Conservation (phyloP, 202 grass and related monocot species). For the Brachypodium distachyon region DNA sequence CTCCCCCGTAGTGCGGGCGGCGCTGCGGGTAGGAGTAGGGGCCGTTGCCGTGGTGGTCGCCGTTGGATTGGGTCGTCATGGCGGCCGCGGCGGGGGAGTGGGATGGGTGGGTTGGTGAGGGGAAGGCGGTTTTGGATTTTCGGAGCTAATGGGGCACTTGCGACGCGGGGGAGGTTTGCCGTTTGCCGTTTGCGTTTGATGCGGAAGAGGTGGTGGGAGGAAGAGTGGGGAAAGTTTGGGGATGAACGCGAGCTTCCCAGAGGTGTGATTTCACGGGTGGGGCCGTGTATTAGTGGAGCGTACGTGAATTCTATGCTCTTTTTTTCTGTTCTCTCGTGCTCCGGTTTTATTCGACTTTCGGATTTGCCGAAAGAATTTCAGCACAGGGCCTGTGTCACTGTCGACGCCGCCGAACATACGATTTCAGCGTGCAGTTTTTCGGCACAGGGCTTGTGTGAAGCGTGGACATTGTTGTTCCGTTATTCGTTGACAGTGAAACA, state of each 20-base stretch:
- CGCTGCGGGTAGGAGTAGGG: constrained; percentile 33
- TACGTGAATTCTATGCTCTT: neutral
- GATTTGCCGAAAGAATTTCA: neutral
- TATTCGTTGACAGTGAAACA: no score
- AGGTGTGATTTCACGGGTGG: neutral
- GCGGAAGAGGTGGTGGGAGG: neutral
- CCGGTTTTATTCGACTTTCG: constrained; percentile 12
- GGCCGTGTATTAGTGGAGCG: neutral
- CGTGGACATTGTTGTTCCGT: no score
- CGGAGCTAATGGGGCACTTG: constrained; percentile 40
- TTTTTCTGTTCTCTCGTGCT: neutral
- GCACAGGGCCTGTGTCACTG: neutral
- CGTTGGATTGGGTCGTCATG: constrained; percentile 50
- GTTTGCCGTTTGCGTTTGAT: neutral
- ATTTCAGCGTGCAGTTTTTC: neutral
- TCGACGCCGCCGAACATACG: neutral
- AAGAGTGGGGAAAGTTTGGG: constrained; percentile 29
- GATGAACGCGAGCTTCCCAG: neutral
- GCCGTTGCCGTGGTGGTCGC: constrained; percentile 14
- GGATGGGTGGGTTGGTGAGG: neutral
- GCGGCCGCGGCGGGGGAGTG: neutral
- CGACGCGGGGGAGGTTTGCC: neutral
- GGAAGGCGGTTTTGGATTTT: constrained; percentile 33
- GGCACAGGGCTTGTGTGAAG: neutral
- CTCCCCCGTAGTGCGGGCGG: constrained; percentile 49